Evolutionary conservation across 1,284 basidiomycete species (phyloP), one percentile per base, ranked within the genome.

Genomic region (Pseudomicrostroma phylloplanum): DNA sequence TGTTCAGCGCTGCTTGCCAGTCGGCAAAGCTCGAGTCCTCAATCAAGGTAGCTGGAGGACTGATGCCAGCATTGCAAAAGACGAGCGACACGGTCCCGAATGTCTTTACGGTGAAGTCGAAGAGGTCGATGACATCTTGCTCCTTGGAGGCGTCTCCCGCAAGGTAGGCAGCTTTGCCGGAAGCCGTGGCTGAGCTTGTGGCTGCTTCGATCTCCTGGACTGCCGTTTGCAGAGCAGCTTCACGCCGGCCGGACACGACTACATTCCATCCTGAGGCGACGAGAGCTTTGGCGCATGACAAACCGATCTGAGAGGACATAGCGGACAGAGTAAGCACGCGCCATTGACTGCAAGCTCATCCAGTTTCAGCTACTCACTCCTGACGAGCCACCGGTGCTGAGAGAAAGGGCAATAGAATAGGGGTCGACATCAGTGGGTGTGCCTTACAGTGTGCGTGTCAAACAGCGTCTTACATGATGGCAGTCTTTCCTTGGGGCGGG

Each of bases 401-500:
- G 3, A 9, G 30, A 9, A 4, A 36, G 30, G 9, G 30, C 3
- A 36, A 9, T 9, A 9, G 30, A 9, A 36, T 4, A 36, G 30
- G 30, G 30, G 30, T 4, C 3, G 9, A 4, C 30, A 9, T 36
- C 30, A 36, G 9, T 36, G 30, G 30, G 30, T 9, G 3, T 36
- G 30, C 30, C 30, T 36, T 9, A 36, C 9, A 9, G 9, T 3
- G 3, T 4, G 30, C 30, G 4, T 36, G 30, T 36, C 30, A 36
- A 9, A 3, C 30, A 9, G 30, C 4, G 53, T 60, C 62, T 11
- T 53, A 63, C 11, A 81, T 85, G 85, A 74, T 17, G 81, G 89
- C 0, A 6, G 53, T 55, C 26, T 55, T 55, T n/a, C 46, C 46
- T 48, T 48, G 46, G 12, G 46, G 46, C 12, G 46, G 46, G 46